These are phyloP conservation scores for Annulohypoxylon truncatum DNA, from an alignment of 2,329 filamentous ascomycete species.

Conservation along the genomic window DNA sequence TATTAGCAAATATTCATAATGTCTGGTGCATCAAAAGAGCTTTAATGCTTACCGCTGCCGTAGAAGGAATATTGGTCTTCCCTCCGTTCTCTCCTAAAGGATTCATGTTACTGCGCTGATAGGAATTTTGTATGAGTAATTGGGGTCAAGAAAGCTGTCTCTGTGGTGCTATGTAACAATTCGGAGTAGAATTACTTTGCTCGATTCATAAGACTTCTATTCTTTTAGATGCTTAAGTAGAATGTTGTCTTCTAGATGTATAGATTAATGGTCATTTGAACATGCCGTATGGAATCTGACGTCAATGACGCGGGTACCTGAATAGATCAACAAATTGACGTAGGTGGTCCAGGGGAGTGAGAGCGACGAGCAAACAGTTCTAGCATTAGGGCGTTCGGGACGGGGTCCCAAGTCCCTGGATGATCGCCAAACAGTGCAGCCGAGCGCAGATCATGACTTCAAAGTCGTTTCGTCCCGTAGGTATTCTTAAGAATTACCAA, in stretches of 20 bases:
- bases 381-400: too few species aligned
- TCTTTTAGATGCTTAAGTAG: neutral
- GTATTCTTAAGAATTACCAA: neutral
- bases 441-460: neutral
- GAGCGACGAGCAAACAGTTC: neutral
- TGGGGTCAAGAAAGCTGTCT: too few species aligned
- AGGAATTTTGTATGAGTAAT: neutral
- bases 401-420: constrained; percentile 16
- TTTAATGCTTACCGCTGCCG: neutral
- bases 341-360: neutral
- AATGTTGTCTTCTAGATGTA: neutral
- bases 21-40: neutral
- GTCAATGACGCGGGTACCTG: constrained; percentile 4
- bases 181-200: neutral
- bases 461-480: too few species aligned
- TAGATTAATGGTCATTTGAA: neutral
- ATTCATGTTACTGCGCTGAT: neutral
- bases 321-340: constrained; percentile 9
- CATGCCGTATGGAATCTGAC: constrained; percentile 6
- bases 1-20: neutral
- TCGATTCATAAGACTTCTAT: neutral
- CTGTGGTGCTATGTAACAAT: neutral
- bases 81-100: neutral
- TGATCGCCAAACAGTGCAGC: neutral
- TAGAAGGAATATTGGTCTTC: neutral